Evolutionary conservation across 2,329 filamentous ascomycete genomes (phyloP), one percentile per base, ranked within the genome.

Genomic region (Epichloe festucae): DNA sequence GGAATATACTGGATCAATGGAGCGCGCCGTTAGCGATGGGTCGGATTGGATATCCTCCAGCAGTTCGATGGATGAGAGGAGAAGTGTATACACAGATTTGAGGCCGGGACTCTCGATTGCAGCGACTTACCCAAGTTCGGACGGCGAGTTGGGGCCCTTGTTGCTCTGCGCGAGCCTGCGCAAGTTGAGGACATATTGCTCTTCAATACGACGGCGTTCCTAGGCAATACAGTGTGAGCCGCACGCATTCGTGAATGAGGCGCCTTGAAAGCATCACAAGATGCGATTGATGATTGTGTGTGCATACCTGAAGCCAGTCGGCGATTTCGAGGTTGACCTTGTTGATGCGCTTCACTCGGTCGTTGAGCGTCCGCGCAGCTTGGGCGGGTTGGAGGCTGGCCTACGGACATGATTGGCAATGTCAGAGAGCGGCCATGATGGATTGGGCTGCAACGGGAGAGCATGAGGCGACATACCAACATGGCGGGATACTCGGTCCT

Each of bases 191-290:
- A 88, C 87, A 70, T 98, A 98, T 63, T 83, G 78, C 63, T 97
- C 91, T 70, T 98, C 93, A 56, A 97, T 77, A 62, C 83, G 86
- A 66, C 90, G 85, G 60, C 93, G 88, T 74, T 98, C 93, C 91
- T 97, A 17, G 5, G 23, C 15, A 46, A 34, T 12, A 35, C 36
- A 35, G 21, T 10, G 43, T 41, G 27, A 45, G 55, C 50, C 49
- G 49, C 12, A 39, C 51, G 34, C 23, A 36, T 27, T 7, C 3
- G 19, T 17, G 40, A 15, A 38, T 12, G 39, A 12, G 46, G 3
- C 5, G 3, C 5, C 12, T 31, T 4, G 23, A 15, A 39, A 4
- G 31, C 31, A 17, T 14, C n/a, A 35, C 27, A 45, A 19, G 27
- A 46, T 44, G 46, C 35, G 11, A 39, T 21, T 8, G 23, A 17